A percentile compares a stretch with the other conserved stretches of the same genome.
Conservation (phyloP, 2,329 filamentous ascomycete species). For the Penicillium sclerotigenum region DNA sequence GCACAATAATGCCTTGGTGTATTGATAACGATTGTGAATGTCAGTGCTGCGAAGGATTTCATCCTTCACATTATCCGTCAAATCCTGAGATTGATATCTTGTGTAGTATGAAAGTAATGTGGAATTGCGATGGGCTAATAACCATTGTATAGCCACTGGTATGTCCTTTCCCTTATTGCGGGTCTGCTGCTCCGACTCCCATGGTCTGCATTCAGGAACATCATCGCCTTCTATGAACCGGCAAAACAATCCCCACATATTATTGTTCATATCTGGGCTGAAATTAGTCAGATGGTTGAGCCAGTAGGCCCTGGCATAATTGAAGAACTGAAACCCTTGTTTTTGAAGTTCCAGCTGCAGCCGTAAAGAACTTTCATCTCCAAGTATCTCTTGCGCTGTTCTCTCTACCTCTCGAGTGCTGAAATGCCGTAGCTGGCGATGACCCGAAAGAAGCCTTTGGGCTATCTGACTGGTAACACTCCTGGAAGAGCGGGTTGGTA, state of each 20-base stretch:
- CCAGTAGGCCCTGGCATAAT: background rate
- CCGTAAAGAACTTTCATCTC: background rate
- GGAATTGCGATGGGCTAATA: background rate
- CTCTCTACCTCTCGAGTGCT: background rate
- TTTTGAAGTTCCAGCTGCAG: background rate
- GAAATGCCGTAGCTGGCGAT: background rate
- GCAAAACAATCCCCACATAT: background rate
- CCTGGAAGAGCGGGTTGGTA: background rate
- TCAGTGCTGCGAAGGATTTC: background rate
- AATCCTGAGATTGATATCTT: background rate
- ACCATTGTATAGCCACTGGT: background rate
- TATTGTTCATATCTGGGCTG: background rate
- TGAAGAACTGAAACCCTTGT: background rate
- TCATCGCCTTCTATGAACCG: constrained; percentile 1
- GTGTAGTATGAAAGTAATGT: background rate
- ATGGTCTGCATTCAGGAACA: background rate
- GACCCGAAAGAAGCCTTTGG: background rate
- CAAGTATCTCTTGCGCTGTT: background rate
- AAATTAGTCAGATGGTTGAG: background rate
- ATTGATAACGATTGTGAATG: background rate
- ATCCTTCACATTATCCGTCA: background rate
- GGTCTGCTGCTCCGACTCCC: background rate
- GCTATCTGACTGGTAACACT: background rate
- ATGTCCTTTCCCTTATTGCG: background rate
- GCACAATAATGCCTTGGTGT: background rate